Conservation (phyloP, 495 filamentous ascomycete species). For the Penicillium paxilli region DNA sequence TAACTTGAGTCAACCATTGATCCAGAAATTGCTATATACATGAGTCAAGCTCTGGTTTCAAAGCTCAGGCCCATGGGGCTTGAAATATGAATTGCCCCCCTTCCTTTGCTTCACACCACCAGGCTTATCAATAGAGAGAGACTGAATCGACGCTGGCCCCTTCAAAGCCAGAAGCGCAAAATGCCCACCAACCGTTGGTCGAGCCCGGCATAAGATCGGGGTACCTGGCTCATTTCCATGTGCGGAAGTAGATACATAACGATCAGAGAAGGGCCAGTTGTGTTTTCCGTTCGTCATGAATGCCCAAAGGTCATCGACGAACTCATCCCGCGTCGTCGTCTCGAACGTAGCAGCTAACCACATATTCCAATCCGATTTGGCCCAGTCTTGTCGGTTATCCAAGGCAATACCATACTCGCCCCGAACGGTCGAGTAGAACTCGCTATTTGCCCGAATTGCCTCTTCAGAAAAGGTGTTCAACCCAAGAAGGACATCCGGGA, state of each 20-base stretch:
- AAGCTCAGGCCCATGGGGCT: neutral
- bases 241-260: constrained; percentile 38
- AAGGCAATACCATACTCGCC: constrained; percentile 46
- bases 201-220: constrained; percentile 47
- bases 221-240: constrained; percentile 36
- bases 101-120: neutral
- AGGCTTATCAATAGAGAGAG: constrained; percentile 12
- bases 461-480: constrained; percentile 38
- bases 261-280: constrained; percentile 48
- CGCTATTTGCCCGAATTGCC: constrained; percentile 38
- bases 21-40: neutral
- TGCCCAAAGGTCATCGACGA: constrained; percentile 43
- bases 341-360: constrained; percentile 41
- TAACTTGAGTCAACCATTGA: no score
- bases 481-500: constrained; percentile 44
- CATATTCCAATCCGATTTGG: constrained; percentile 55
- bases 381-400: constrained; percentile 45
- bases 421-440: constrained; percentile 39
- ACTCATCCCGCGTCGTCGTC: constrained; percentile 29
- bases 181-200: constrained; percentile 58
- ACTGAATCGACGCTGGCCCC: constrained; percentile 29
- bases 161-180: constrained; percentile 51
- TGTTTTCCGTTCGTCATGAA: constrained; percentile 45
- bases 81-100: neutral
- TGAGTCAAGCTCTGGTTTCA: neutral